Conservation (phyloP, 805 yeast genomes). For the Metschnikowia kunwiensis region DNA sequence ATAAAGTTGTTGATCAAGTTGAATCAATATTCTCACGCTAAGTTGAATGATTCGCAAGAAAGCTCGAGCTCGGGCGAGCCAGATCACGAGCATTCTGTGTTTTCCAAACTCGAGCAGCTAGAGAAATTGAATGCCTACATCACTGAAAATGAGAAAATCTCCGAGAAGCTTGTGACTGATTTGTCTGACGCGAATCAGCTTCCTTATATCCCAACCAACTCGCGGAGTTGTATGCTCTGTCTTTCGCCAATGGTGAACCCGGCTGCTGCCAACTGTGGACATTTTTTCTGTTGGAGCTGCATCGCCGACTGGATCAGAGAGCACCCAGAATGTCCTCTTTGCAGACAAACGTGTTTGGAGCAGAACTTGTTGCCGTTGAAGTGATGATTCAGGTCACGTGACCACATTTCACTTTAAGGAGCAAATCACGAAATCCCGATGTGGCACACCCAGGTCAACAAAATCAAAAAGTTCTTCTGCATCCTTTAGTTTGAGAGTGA, state of each 20-base stretch:
- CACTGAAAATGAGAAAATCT: slow-evolving; percentile 4
- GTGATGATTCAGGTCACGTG: too few relatives aligned
- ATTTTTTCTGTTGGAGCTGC: slow-evolving; percentile 89
- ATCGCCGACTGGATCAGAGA: slow-evolving; percentile 87
- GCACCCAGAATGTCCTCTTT: slow-evolving; percentile 85
- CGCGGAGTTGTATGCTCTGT: slow-evolving; percentile 83
- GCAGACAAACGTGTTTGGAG: slow-evolving; percentile 67
- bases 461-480: too few relatives aligned
- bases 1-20: slow-evolving; percentile 41
- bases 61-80: neutral
- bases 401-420: too few relatives aligned
- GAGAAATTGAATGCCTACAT: slow-evolving; percentile 8
- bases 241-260: slow-evolving; percentile 78
- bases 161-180: slow-evolving; percentile 34
- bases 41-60: neutral
- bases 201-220: slow-evolving; percentile 65
- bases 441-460: too few relatives aligned
- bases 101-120: slow-evolving; percentile 14
- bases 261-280: slow-evolving; percentile 87
- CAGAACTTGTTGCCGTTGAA: slow-evolving; percentile 61
- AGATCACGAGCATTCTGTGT: neutral
- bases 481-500: too few relatives aligned
- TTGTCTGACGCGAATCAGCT: slow-evolving; percentile 55
- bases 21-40: slow-evolving; percentile 19
- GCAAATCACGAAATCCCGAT: too few relatives aligned